Evolutionary conservation across 805 yeast species (phyloP).

Genomic region (Yamadazyma nakazawae): DNA sequence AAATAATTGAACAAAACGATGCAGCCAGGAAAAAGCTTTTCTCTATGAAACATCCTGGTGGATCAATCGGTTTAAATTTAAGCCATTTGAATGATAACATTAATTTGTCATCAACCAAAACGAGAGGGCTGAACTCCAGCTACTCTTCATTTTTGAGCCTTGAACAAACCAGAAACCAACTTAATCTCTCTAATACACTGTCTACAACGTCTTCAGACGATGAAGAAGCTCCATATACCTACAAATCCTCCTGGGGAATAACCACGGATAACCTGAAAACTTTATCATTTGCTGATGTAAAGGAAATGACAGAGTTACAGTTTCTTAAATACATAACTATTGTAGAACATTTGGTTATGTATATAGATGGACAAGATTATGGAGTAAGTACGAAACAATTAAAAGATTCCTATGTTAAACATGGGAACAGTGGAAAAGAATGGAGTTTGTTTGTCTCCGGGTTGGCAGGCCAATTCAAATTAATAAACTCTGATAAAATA

Average conservation of each 20-base stretch:
- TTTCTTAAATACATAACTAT: constrained; percentile 31
- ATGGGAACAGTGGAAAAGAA: not conserved
- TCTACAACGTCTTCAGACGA: constrained; percentile 23
- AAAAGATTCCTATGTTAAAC: not conserved
- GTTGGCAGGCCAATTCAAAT: constrained; percentile 5
- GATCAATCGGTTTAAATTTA: constrained; percentile 68
- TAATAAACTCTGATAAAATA: not conserved
- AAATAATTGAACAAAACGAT: constrained; percentile 57
- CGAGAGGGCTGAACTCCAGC: constrained; percentile 7
- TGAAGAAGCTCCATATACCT: constrained; percentile 12
- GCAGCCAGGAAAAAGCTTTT: constrained; percentile 53
- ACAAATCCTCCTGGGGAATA: not conserved
- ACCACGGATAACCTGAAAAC: not conserved
- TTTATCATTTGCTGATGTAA: constrained; percentile 7
- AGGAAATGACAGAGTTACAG: constrained; percentile 24
- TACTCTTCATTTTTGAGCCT: constrained; percentile 17
- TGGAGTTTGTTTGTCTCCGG: constrained; percentile 7
- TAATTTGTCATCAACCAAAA: constrained; percentile 5
- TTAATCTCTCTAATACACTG: constrained; percentile 8
- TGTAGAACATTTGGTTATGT: constrained; percentile 30
- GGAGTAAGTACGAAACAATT: constrained; percentile 1
- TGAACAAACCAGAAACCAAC: constrained; percentile 10
- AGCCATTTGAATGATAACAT: constrained; percentile 30
- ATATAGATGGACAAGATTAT: constrained; percentile 2
- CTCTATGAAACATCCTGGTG: constrained; percentile 84